Conservation (phyloP, 202 grass and related monocot species). For the Bolboschoenoplectus hybrid region DNA sequence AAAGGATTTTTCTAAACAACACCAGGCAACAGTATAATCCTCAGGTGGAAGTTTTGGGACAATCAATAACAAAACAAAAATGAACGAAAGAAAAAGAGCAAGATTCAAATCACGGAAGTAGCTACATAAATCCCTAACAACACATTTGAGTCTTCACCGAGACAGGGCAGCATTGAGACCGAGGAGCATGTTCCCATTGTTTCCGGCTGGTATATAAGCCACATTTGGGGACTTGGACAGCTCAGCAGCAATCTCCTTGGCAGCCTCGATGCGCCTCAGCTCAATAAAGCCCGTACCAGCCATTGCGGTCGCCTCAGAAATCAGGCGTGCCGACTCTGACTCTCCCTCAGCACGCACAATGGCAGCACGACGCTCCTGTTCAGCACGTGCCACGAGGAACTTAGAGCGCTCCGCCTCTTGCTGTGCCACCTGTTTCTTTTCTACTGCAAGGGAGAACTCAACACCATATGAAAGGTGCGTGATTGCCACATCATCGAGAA, state of each 20-base stretch:
- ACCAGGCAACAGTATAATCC: background rate
- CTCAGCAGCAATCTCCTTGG: conserved; percentile 73
- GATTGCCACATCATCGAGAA: conserved; percentile 92
- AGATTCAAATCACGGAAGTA: conserved; percentile 18
- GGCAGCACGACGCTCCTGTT: conserved; percentile 80
- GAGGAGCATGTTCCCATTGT: conserved; percentile 65
- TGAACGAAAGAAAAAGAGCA: background rate
- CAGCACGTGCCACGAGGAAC: conserved; percentile 82
- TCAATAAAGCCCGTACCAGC: conserved; percentile 77
- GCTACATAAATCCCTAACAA: conserved; percentile 31
- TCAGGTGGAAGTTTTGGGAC: background rate
- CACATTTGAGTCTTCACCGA: conserved; percentile 46
- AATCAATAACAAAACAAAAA: background rate
- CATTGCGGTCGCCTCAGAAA: conserved; percentile 73
- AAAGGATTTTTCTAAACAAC: background rate
- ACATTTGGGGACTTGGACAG: conserved; percentile 77
- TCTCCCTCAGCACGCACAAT: conserved; percentile 85
- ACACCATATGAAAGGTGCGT: conserved; percentile 85
- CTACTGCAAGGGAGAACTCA: conserved; percentile 84
- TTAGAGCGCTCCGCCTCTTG: conserved; percentile 92
- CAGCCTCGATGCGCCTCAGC: conserved; percentile 84
- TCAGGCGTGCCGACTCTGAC: conserved; percentile 75
- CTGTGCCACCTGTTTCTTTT: conserved; percentile 93
- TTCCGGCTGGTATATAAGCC: conserved; percentile 59
- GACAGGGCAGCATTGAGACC: conserved; percentile 69